Evolutionary conservation across 768 basidiomycete species (phyloP), one percentile per base, ranked within the genome.

Genomic region (Tylopilus felleus): DNA sequence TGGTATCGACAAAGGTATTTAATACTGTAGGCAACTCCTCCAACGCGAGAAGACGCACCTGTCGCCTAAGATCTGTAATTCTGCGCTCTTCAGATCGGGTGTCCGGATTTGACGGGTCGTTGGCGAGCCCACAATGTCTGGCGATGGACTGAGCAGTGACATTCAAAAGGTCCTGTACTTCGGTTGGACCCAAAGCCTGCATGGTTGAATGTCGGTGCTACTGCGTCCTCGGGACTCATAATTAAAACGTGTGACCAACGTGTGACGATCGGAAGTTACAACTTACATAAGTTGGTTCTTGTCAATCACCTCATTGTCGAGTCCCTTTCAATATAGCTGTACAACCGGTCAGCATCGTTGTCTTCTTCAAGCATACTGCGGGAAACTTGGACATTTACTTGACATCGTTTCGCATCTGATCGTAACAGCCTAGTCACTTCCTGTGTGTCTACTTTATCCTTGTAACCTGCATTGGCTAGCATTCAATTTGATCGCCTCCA

Each of bases 81-180:
- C 60, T 59, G 27, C 4, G 21, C 7, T 52, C 53, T 19, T 60
- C 53, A n/a, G 52, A 55, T 23, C 49, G 36, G 28, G 19, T 13
- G 5, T 53, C 52, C 2, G 52, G 39, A 13, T 41, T 49, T 7
- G 53, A 48, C 2, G 47, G 56, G 29, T 65, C 53, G n/a, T 54
- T 21, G 19, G 17, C 31, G 25, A 64, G 41, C 19, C 56, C 56
- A 49, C 59, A 58, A 44, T 58, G 40, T 17, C 14, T 51, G 6
- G 63, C 60, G 10, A 64, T 23, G 0, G 56, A 59, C 36, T 59
- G 53, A 2, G 52, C 31, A 4, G 56, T 61, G 17, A 64, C 52
- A 39, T 53, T 45, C 47, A 58, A 28, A 14, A 53, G 19, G 17
- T 36, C 51, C 39, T 55, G 53, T 13, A 49, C 12, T 43, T 43